Conservation (phyloP, 805 yeast genomes). For the Starmera amethionina region DNA sequence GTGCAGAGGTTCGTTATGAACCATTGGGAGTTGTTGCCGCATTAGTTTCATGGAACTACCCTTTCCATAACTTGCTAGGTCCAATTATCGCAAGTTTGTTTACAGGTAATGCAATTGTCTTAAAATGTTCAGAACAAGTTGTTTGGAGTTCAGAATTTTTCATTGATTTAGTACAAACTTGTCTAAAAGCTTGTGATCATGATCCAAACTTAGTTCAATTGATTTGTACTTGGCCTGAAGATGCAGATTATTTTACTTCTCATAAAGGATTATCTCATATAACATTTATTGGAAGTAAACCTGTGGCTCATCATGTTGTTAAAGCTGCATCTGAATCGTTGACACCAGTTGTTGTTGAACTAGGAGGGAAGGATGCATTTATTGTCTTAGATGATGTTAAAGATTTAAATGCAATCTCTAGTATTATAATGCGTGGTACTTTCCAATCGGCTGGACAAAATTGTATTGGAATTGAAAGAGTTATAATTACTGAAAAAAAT, state of each 20-base stretch:
- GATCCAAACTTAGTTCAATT: constrained; percentile 81
- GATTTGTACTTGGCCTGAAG: constrained; percentile 81
- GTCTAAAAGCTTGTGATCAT: constrained; percentile 63
- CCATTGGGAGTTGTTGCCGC: constrained; percentile 86
- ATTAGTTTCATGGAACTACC: constrained; percentile 94
- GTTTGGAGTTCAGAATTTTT: constrained; percentile 89
- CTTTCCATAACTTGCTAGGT: constrained; percentile 89
- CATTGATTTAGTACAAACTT: constrained; percentile 58
- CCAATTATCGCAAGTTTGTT: constrained; percentile 85
- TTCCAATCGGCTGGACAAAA: constrained; percentile 98
- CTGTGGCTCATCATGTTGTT: constrained; percentile 84
- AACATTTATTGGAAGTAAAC: constrained; percentile 93
- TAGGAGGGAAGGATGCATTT: constrained; percentile 95
- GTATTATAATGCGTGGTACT: constrained; percentile 86
- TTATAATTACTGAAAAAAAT: constrained; percentile 63
- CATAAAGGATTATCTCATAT: constrained; percentile 80
- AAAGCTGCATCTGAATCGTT: constrained; percentile 75
- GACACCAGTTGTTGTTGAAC: constrained; percentile 91
- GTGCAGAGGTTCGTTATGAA: constrained; percentile 89
- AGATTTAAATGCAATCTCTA: constrained; percentile 48
- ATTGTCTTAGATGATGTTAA: constrained; percentile 76
- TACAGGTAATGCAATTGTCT: constrained; percentile 84
- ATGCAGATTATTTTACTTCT: constrained; percentile 77
- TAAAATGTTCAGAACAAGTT: constrained; percentile 94
- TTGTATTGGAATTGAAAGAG: constrained; percentile 95